Percentiles rank a stretch among this genome's conserved stretches.
These are phyloP conservation scores for Typha latifolia DNA, from an alignment of 176 grass and related monocot species.

Conservation along the genomic window DNA sequence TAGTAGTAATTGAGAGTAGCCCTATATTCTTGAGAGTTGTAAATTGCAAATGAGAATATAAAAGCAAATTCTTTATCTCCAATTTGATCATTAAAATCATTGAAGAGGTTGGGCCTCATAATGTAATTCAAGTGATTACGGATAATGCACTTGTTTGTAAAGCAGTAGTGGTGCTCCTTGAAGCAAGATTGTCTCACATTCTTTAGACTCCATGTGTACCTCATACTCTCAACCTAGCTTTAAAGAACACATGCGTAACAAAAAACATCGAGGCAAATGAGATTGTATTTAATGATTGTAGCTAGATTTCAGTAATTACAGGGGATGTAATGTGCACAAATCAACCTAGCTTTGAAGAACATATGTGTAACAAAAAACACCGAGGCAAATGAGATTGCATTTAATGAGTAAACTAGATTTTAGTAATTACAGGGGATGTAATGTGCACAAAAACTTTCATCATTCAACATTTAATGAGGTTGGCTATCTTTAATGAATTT, in stretches of 20 bases:
- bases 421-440: too few relatives aligned
- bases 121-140: too few relatives aligned
- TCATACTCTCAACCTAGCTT: conserved; percentile 8
- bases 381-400: not conserved
- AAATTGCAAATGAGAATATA: conserved; percentile 4
- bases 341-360: conserved; percentile 6
- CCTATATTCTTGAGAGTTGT: conserved; percentile 14
- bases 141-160: not conserved
- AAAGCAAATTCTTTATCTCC: not conserved
- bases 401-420: conserved; percentile 3
- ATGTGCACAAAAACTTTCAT: conserved; percentile 5
- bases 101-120: too few relatives aligned
- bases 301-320: not conserved
- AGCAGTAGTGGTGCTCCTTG: not conserved
- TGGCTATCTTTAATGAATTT: conserved; percentile 12
- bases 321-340: not conserved
- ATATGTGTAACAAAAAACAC: not conserved
- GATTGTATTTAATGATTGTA: not conserved
- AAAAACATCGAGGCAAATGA: not conserved
- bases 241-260: not conserved
- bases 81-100: not conserved
- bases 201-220: conserved; percentile 12
- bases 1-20: too few relatives aligned
- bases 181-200: not conserved
- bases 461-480: not conserved